Conservation (phyloP, 768 basidiomycete species). For the Phallus indusiatus region DNA sequence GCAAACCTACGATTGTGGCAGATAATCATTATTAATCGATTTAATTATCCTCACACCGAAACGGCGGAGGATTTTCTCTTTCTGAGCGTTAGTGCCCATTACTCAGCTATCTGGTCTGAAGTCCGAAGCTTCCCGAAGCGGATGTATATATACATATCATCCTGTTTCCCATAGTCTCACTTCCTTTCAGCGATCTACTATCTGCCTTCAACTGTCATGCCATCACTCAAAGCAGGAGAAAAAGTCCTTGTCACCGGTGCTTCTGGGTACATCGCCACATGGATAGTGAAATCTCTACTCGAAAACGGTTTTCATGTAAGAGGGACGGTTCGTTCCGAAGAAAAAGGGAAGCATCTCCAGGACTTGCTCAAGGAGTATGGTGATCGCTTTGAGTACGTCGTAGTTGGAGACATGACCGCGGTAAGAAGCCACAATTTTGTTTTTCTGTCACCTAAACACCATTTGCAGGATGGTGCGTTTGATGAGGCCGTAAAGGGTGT, state of each 20-base stretch:
- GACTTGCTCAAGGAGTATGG: constrained; percentile 45
- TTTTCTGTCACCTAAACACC: neutral
- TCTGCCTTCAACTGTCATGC: constrained; percentile 19
- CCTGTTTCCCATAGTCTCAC: neutral
- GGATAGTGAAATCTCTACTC: constrained; percentile 47
- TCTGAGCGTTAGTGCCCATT: no score
- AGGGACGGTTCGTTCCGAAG: constrained; percentile 52
- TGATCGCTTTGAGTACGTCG: constrained; percentile 49
- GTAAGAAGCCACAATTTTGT: neutral
- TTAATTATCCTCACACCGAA: no score
- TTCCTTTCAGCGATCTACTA: neutral
- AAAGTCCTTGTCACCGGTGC: constrained; percentile 49
- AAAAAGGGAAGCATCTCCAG: constrained; percentile 50
- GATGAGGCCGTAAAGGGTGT: constrained; percentile 73
- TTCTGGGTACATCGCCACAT: constrained; percentile 50
- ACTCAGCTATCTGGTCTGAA: no score
- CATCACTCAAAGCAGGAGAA: constrained; percentile 22
- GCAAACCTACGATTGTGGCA: no score
- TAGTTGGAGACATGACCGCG: constrained; percentile 55
- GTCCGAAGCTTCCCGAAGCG: no score
- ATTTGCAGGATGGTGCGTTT: constrained; percentile 50
- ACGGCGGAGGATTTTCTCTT: no score
- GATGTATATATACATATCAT: neutral
- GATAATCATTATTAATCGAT: no score
- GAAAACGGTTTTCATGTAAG: constrained; percentile 54